Base-by-base conservation (phyloP, 257 asterid species). In the Asclepias syriaca region DNA sequence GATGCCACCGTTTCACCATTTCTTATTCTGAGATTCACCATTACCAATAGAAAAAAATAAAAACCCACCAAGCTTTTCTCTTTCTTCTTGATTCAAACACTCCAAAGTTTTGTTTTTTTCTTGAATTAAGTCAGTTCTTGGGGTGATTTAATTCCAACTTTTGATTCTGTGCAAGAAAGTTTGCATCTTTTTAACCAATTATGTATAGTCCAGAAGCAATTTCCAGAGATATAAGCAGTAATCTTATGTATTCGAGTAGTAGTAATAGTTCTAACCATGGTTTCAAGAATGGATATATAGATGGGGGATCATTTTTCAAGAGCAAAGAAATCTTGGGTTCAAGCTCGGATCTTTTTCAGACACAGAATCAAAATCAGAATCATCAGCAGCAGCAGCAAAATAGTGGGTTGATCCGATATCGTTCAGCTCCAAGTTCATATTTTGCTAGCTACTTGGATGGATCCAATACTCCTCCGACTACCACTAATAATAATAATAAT, bases 361-460 rank as follows among this genome's bases (percentile, higher is more conserved):
- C 65, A 65, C 74, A 63, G 37, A 43, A 6, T 4, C 79, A 68
- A 3, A 29, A 34, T 34, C 39, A 34, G 39, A 34, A 34, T 34
- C 39, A 34, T 34, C 39, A 24, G 27, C 27, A 24, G 27, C 84
- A 78, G 69, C 85, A 58, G 51, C 74, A 78, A 75, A 72, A 66
- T 34, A 11, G 76, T n/a, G 95, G 94, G 37, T 53, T 93, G 65
- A 80, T 88, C 16, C 82, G 96, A 22, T 87, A 81, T 58, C 81
- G 90, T 59, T 90, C 96, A 57, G 98, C 97, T 68, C 98, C 98
- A 5, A 86, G 97, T 72, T 84, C 97, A 13, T 85, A 87, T 70
- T 82, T 87, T 3, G 84, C 87, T 2, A 77, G 87, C 55, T 84
- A 78, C 34, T 60, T 91, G 65, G 95, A 85, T 70, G 77, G 90